These are phyloP conservation scores for Rubia balearica DNA, from an alignment of 305 asterid species.

Conservation along the genomic window DNA sequence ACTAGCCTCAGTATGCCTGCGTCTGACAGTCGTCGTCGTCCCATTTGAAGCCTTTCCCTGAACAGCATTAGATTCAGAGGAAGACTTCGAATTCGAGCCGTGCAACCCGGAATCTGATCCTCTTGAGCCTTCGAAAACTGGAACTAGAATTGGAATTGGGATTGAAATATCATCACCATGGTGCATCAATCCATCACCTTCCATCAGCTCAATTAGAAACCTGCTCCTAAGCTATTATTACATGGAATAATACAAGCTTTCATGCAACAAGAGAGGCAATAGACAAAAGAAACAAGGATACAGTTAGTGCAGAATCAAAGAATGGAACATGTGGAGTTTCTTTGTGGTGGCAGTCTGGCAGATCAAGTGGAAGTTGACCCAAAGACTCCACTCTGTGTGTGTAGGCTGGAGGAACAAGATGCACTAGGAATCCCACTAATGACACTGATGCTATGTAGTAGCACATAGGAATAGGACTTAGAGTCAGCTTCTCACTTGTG, in stretches of 20 bases:
- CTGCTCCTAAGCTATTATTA: background rate
- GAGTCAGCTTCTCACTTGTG: background rate
- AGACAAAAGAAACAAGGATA: too few species aligned
- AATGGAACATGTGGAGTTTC: background rate
- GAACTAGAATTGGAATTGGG: background rate
- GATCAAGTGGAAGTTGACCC: background rate
- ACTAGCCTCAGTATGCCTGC: conserved; percentile 6
- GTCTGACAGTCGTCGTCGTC: background rate
- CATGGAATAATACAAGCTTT: background rate
- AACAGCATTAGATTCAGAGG: too few species aligned
- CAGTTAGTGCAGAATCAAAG: background rate
- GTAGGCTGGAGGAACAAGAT: background rate
- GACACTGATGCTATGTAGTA: background rate
- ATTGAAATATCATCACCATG: conserved; percentile 10
- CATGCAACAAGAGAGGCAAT: background rate
- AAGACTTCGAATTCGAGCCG: background rate
- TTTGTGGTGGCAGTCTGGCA: background rate
- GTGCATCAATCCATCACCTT: background rate
- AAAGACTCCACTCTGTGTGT: background rate
- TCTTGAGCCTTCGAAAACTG: background rate
- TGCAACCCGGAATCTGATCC: background rate
- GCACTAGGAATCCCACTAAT: conserved; percentile 1
- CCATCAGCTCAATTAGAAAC: conserved; percentile 3
- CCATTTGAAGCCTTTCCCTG: background rate
- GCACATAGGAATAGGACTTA: background rate